phyloP scores from a whole-genome alignment of 805 yeast genomes.

The Kluyveromyces wickerhamii region DNA sequence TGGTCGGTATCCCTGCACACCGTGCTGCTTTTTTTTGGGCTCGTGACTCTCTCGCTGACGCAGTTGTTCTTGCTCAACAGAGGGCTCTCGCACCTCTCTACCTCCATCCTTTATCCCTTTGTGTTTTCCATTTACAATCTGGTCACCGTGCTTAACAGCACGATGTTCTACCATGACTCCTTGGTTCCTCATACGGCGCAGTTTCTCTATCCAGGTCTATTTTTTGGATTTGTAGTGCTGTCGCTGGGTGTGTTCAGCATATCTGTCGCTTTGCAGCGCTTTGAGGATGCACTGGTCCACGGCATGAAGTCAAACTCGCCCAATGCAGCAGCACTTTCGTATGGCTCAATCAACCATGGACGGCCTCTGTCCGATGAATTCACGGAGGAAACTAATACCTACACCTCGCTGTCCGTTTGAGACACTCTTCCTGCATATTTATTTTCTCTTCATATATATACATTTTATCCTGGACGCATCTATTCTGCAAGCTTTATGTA shows the following conservation, averaged over 20 bases:
- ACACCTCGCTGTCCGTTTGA: slow-evolving; percentile 1
- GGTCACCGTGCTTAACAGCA: slow-evolving; percentile 55
- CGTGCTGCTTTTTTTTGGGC: slow-evolving; percentile 24
- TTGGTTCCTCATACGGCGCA: slow-evolving; percentile 5
- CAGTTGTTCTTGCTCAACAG: slow-evolving; percentile 69
- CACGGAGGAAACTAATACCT: slow-evolving; percentile 1
- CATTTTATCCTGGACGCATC: no score
- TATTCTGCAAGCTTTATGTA: no score
- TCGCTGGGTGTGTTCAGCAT: slow-evolving; percentile 3
- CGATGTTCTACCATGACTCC: slow-evolving; percentile 9
- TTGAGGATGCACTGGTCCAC: slow-evolving; percentile 2
- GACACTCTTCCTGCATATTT: no score
- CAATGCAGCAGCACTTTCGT: neutral
- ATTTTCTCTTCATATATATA: no score
- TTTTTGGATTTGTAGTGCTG: slow-evolving; percentile 4
- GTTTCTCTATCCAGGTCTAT: slow-evolving; percentile 3
- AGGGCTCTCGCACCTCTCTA: slow-evolving; percentile 62
- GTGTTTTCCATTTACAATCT: slow-evolving; percentile 79
- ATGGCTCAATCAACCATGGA: slow-evolving; percentile 3
- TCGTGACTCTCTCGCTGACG: slow-evolving; percentile 55
- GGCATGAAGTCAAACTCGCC: neutral
- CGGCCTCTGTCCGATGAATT: slow-evolving; percentile 1
- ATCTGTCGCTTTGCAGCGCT: neutral
- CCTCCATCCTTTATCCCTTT: slow-evolving; percentile 75
- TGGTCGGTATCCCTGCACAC: slow-evolving; percentile 5